These are phyloP conservation scores for Agrostemma githago DNA, from an alignment of 148 eudicot species.

Conservation along the genomic window DNA sequence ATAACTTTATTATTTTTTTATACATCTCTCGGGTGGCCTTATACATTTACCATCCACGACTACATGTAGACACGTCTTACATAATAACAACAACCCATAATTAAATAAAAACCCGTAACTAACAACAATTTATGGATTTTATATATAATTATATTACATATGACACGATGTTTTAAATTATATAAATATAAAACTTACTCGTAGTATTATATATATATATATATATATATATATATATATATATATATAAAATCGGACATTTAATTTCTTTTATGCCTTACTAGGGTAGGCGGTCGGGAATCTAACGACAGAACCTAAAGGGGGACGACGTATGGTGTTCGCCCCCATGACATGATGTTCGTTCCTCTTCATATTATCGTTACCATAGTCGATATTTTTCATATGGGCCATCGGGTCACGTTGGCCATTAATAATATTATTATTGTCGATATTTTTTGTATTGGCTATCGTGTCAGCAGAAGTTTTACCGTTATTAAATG, in stretches of 20 bases:
- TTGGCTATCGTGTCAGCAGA: not conserved
- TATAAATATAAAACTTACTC: no score
- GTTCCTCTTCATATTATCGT: not conserved
- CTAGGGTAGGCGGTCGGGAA: not conserved
- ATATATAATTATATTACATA: no score
- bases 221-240: no score
- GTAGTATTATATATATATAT: no score
- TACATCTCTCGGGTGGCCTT: slow-evolving; percentile 11
- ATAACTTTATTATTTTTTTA: not conserved
- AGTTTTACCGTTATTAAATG: not conserved
- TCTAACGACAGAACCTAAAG: not conserved
- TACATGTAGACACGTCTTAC: not conserved
- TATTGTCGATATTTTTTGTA: not conserved
- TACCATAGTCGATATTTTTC: not conserved
- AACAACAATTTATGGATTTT: no score
- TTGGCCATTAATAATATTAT: not conserved
- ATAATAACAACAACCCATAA: no score
- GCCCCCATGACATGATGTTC: slow-evolving; percentile 10
- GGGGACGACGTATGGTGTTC: slow-evolving; percentile 9
- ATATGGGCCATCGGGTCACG: not conserved
- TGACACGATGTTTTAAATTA: no score
- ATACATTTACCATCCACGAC: slow-evolving; percentile 9
- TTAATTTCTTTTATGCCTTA: no score
- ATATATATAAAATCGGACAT: no score
- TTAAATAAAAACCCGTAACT: no score